Evolutionary conservation across 2,329 filamentous ascomycete species (phyloP).

Genomic region (Microascus cirrosus): DNA sequence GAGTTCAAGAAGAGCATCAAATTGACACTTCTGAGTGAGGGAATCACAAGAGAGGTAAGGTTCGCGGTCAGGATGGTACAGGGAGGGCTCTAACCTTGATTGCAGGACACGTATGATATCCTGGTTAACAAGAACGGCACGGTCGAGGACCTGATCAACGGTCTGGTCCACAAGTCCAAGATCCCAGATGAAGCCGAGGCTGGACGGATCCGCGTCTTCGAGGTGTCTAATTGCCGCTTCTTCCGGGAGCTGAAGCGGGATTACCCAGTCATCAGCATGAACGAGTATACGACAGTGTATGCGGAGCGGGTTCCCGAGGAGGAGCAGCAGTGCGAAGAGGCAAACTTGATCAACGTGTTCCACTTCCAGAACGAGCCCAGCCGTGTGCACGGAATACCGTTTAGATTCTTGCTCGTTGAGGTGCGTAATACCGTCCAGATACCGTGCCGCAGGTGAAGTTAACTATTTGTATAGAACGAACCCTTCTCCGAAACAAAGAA

Average conservation of each 20-base stretch:
- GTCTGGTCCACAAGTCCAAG: conserved; percentile 69
- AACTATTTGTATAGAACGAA: conserved; percentile 50
- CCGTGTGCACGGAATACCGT: conserved; percentile 79
- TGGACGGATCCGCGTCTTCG: conserved; percentile 67
- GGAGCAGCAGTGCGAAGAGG: conserved; percentile 45
- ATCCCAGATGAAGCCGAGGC: conserved; percentile 62
- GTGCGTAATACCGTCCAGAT: conserved; percentile 31
- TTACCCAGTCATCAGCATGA: conserved; percentile 67
- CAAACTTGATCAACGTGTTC: conserved; percentile 64
- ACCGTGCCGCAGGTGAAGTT: not conserved
- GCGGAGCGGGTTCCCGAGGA: conserved; percentile 73
- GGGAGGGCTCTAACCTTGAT: not conserved
- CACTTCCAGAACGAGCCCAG: conserved; percentile 87
- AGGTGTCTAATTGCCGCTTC: conserved; percentile 72
- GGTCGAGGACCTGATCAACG: conserved; percentile 66
- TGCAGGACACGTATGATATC: conserved; percentile 64
- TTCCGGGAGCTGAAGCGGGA: conserved; percentile 65
- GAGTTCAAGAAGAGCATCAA: conserved; percentile 87
- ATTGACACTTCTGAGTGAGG: conserved; percentile 76
- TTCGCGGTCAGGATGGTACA: conserved; percentile 2
- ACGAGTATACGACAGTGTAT: conserved; percentile 74
- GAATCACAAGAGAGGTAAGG: conserved; percentile 76
- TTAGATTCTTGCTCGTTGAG: conserved; percentile 77
- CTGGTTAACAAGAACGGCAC: conserved; percentile 80
- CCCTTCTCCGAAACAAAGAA: conserved; percentile 86